A percentile compares a stretch with the other conserved stretches of the same genome.
Conservation (phyloP, 2,329 filamentous ascomycete genomes). For the Cladosporium sp. region DNA sequence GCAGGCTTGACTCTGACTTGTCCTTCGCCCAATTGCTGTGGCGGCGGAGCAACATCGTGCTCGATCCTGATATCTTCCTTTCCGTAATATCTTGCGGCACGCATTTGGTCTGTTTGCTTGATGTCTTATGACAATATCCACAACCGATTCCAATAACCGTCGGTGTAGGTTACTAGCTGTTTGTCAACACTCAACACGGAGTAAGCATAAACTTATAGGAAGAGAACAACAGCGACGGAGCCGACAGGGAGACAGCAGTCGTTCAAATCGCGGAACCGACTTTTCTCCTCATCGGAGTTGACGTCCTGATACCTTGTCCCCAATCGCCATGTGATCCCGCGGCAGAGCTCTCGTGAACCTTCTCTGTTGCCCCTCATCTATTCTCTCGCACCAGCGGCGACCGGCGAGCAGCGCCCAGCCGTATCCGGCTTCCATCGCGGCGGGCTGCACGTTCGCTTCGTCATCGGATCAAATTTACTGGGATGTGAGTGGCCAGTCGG, state of each 20-base stretch:
- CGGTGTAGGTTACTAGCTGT: background rate
- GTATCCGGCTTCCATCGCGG: background rate
- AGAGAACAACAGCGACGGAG: background rate
- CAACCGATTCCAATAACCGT: background rate
- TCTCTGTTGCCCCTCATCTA: background rate
- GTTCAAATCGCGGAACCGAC: conserved; percentile 4
- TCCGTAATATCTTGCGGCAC: conserved; percentile 58
- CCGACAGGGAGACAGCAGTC: background rate
- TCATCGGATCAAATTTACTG: background rate
- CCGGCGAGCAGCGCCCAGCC: background rate
- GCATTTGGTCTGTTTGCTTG: conserved; percentile 42
- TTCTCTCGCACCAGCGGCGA: background rate
- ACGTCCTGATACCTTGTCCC: background rate
- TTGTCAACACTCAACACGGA: background rate
- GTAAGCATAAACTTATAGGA: background rate
- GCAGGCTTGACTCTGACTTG: conserved; percentile 52
- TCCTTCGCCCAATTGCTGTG: conserved; percentile 46
- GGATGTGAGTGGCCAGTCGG: background rate
- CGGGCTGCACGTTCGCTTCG: background rate
- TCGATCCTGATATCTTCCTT: conserved; percentile 59
- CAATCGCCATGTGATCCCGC: background rate
- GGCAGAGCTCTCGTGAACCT: conserved; percentile 9
- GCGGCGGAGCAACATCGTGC: conserved; percentile 49
- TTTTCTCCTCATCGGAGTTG: background rate
- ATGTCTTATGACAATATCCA: background rate